Percentiles rank a stretch among this genome's conserved stretches.
Evolutionary conservation across 1,284 basidiomycete species (phyloP).

Genomic region (Apiotrichum porosum): DNA sequence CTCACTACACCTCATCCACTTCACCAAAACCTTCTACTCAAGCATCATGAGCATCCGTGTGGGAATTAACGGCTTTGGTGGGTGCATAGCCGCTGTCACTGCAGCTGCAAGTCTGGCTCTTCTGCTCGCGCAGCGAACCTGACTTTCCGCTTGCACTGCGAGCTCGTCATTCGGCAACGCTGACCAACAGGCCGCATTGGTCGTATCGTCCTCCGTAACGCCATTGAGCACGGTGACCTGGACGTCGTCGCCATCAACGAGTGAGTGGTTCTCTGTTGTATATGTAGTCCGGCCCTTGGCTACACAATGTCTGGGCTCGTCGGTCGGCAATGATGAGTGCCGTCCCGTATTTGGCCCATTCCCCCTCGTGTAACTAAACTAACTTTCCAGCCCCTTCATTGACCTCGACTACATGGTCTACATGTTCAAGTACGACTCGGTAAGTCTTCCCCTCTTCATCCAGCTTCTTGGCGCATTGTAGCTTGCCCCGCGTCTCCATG

Average conservation of each 20-base stretch:
- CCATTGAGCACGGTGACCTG: conserved; percentile 69
- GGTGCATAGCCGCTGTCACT: conserved; percentile 38
- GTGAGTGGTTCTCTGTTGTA: too few species aligned
- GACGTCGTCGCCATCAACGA: conserved; percentile 86
- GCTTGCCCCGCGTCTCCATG: too few species aligned
- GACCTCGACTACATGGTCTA: conserved; percentile 97
- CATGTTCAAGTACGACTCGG: conserved; percentile 98
- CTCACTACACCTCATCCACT: too few species aligned
- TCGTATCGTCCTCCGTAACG: conserved; percentile 93
- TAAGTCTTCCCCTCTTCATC: too few species aligned
- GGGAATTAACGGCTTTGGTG: conserved; percentile 95
- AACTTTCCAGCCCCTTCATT: conserved; percentile 83
- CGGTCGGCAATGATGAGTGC: too few species aligned
- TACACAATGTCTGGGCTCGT: too few species aligned
- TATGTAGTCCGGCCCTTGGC: too few species aligned
- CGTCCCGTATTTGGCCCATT: too few species aligned
- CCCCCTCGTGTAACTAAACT: too few species aligned
- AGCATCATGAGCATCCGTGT: conserved; percentile 63
- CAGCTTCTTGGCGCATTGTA: too few species aligned
- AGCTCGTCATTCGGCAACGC: conserved; percentile 2
- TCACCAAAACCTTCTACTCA: too few species aligned
- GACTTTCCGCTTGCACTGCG: too few species aligned
- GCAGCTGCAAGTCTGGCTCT: conserved; percentile 4
- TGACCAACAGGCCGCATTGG: conserved; percentile 77
- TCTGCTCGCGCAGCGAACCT: background rate